These are phyloP conservation scores for Iberis pinnata DNA, from an alignment of 345 rosid species.

Conservation along the genomic window DNA sequence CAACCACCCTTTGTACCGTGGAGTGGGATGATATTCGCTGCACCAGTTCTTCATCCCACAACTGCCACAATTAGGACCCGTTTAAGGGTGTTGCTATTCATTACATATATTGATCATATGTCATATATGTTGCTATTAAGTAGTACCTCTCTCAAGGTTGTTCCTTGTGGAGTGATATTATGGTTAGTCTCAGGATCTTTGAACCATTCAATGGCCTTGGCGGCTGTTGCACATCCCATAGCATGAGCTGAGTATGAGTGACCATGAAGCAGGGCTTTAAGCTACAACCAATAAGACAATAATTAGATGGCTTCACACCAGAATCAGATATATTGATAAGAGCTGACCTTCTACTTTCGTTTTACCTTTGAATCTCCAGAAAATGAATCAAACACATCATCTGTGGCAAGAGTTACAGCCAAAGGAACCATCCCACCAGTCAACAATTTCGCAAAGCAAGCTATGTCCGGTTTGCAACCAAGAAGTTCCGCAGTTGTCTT, in stretches of 20 bases:
- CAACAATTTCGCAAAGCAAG: conserved; percentile 87
- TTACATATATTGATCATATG: no score
- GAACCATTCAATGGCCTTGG: conserved; percentile 76
- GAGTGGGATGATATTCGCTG: conserved; percentile 59
- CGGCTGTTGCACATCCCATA: conserved; percentile 86
- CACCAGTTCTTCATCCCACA: conserved; percentile 68
- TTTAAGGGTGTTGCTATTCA: no score
- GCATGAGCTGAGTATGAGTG: conserved; percentile 95
- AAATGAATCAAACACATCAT: conserved; percentile 66
- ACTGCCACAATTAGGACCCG: conserved; percentile 33
- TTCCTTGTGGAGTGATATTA: conserved; percentile 46
- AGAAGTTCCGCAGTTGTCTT: conserved; percentile 79
- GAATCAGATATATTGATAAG: neutral
- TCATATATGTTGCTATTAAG: no score
- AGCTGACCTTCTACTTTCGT: neutral
- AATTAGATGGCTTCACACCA: conserved; percentile 11
- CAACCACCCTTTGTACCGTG: conserved; percentile 67
- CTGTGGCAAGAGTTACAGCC: conserved; percentile 75
- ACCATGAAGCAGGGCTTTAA: conserved; percentile 88
- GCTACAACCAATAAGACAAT: conserved; percentile 37
- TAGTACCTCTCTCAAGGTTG: conserved; percentile 66
- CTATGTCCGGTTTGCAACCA: conserved; percentile 79
- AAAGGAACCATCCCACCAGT: conserved; percentile 90
- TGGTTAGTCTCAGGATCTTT: conserved; percentile 68
- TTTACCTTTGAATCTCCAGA: conserved; percentile 87